phyloP scores from a whole-genome alignment of 768 basidiomycete species.

The Chalciporus sphaerocephalus region DNA sequence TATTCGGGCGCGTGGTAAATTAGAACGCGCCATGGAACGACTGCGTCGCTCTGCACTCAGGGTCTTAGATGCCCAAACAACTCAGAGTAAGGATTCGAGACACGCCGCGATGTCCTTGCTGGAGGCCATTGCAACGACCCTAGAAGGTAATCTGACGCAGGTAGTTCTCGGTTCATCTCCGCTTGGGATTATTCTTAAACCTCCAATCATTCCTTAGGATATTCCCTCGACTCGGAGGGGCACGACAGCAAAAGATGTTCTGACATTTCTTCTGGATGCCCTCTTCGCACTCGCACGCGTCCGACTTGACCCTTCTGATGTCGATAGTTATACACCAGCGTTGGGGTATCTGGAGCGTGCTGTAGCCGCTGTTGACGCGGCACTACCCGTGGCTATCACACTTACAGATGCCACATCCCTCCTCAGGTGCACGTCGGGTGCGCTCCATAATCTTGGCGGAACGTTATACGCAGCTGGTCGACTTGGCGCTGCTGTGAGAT shows the following conservation, averaged over 20 bases:
- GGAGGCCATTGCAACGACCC: constrained; percentile 31
- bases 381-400: constrained; percentile 5
- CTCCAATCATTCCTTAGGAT: constrained; percentile 2
- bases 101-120: constrained; percentile 30
- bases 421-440: constrained; percentile 65
- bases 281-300: constrained; percentile 51
- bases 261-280: constrained; percentile 50
- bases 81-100: constrained; percentile 6
- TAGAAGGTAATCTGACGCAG: constrained; percentile 29
- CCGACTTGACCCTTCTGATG: constrained; percentile 37
- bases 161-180: constrained; percentile 25
- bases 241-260: constrained; percentile 30
- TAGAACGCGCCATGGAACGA: constrained; percentile 58
- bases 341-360: constrained; percentile 48
- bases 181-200: neutral
- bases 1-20: constrained; percentile 43
- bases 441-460: constrained; percentile 65
- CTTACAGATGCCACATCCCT: constrained; percentile 43
- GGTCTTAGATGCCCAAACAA: constrained; percentile 37
- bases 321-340: constrained; percentile 43
- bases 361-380: constrained; percentile 20
- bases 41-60: constrained; percentile 49
- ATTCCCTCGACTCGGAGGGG: neutral
- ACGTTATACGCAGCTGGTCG: constrained; percentile 63
- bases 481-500: constrained; percentile 61